Evolutionary conservation across 2,329 filamentous ascomycete genomes (phyloP), one percentile per base, ranked within the genome.

Genomic region (Xylariomycetidae sp.): DNA sequence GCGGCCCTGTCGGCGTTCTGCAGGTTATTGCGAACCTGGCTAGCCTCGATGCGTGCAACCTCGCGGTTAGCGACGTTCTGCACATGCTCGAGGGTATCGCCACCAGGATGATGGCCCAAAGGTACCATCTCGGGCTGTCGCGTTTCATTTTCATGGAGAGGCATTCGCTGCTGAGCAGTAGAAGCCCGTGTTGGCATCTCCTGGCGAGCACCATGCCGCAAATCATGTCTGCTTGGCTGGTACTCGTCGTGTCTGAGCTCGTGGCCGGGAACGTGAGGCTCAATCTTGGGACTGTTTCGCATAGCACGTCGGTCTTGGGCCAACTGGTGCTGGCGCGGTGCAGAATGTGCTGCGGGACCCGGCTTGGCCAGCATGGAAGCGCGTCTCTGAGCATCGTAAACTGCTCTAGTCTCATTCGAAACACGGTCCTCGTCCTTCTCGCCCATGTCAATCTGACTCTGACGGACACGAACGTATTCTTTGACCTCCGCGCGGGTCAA

Each of bases 381-480:
- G 15, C 70, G 66, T 4, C 53, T 51, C 38, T 69, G 70, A 0
- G 72, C 73, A 15, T 76, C 69, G 6, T 54, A 57, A 1, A 76
- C 70, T 2, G 75, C 75, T 33, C 63, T 62, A 2, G 54, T 57
- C 44, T 77, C 72, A 44, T 81, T 80, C 1, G 56, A 53, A 4
- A 56, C 48, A 13, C 67, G 64, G 3, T 77, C 64, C 1, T 67
- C 65, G 0, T 63, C 51, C 0, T 49, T 53, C 52, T 81, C 77
- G 16, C 68, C 71, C 5, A 60, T 57, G 29, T 80, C 74, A 1
- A 79, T 56, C 43, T 81, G 75, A 28, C 59, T 65, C 48, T 80
- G 75, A 4, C 77, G 72, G 25, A 82, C 67, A 13, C 77, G 74
- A 31, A 72, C 74, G 42, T 80, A 82, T 46, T 82, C 77, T 51